Conservation (phyloP, 228 moss, liverwort and hornwort genomes). For the Sphagnum fallax region DNA sequence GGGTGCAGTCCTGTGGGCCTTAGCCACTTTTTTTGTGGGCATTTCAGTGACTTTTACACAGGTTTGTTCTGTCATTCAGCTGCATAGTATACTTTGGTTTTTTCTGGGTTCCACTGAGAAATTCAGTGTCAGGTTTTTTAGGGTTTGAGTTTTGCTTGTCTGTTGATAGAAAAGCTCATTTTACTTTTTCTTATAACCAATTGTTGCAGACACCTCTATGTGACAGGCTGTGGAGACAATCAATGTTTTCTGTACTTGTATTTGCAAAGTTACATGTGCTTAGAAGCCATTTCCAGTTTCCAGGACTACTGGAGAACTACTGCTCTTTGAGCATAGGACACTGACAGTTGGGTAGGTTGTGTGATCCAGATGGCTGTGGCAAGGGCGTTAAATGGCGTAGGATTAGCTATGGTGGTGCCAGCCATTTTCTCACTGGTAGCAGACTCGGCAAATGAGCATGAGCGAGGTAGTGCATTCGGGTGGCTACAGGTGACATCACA, state of each 20-base stretch:
- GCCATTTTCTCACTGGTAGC: conserved; percentile 90
- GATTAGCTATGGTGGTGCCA: conserved; percentile 88
- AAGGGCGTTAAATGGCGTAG: conserved; percentile 82
- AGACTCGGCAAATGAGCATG: conserved; percentile 65
- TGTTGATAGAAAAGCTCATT: neutral
- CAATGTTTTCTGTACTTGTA: neutral
- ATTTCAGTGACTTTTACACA: conserved; percentile 73
- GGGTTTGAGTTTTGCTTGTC: neutral
- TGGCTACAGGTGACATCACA: conserved; percentile 76
- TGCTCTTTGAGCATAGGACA: neutral
- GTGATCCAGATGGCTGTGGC: conserved; percentile 72
- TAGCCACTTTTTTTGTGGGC: conserved; percentile 90
- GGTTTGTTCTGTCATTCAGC: conserved; percentile 20
- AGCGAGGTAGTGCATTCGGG: conserved; percentile 80
- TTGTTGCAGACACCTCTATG: neutral
- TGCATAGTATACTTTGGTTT: neutral
- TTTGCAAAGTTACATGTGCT: too few species aligned
- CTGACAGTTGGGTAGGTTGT: neutral
- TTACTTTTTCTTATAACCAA: neutral
- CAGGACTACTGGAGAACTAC: neutral
- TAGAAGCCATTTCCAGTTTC: too few species aligned
- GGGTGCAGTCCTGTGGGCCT: conserved; percentile 80
- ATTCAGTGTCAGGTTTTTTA: neutral
- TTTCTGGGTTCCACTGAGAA: neutral
- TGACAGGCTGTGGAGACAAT: neutral